These are phyloP conservation scores for Eremochloa ophiuroides DNA, from an alignment of 176 grass and related monocot species.

Conservation along the genomic window DNA sequence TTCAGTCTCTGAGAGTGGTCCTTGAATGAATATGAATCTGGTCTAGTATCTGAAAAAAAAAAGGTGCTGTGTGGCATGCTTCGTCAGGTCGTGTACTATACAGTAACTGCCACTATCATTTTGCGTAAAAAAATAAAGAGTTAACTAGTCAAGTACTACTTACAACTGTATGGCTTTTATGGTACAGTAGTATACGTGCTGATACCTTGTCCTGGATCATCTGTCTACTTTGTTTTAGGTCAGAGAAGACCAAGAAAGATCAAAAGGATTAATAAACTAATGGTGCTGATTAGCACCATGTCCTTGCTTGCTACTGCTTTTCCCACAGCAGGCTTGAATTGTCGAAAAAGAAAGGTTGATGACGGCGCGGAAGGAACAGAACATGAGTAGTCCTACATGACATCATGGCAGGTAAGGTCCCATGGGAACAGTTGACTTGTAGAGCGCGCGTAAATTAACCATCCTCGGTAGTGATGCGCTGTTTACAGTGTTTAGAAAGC, in stretches of 20 bases:
- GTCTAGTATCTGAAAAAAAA: too few relatives aligned
- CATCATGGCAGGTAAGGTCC: conserved; percentile 37
- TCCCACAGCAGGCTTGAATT: not conserved
- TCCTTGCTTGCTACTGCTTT: conserved; percentile 14
- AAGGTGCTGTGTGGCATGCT: too few relatives aligned
- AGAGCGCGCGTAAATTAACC: conserved; percentile 11
- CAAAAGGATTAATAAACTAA: conserved; percentile 16
- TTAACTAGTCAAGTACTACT: too few relatives aligned
- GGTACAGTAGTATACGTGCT: too few relatives aligned
- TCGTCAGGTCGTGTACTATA: too few relatives aligned
- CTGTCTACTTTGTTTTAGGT: too few relatives aligned
- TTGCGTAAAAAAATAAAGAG: too few relatives aligned
- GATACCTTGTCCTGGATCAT: too few relatives aligned
- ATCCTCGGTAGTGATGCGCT: not conserved
- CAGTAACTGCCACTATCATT: too few relatives aligned
- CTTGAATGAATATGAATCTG: too few relatives aligned
- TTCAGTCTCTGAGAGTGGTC: too few relatives aligned
- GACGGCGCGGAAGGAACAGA: conserved; percentile 15
- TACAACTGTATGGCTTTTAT: too few relatives aligned
- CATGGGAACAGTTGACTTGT: conserved; percentile 45
- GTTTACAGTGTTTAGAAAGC: conserved; percentile 50
- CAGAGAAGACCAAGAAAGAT: not conserved
- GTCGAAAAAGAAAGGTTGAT: conserved; percentile 4
- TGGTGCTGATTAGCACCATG: not conserved
- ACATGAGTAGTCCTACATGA: conserved; percentile 1